phyloP scores from a whole-genome alignment of 2,329 filamentous ascomycete species.

The Nemania sp. region DNA sequence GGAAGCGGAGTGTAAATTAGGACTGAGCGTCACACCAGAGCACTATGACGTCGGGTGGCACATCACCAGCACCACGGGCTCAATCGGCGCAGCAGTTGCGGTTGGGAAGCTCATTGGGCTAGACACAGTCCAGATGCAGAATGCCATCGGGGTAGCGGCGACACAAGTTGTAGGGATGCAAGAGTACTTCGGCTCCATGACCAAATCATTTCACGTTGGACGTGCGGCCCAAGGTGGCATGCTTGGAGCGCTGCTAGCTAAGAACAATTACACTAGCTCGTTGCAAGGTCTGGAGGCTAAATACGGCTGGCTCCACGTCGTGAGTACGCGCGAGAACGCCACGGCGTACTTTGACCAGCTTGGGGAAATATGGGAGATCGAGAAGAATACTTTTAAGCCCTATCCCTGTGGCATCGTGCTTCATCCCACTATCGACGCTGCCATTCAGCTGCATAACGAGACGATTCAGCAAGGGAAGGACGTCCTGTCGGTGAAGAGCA shows the following conservation, averaged over 20 bases:
- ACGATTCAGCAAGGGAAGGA: constrained; percentile 49
- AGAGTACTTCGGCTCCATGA: constrained; percentile 67
- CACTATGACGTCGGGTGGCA: constrained; percentile 70
- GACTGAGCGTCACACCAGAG: constrained; percentile 63
- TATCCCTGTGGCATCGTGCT: constrained; percentile 69
- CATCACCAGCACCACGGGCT: constrained; percentile 64
- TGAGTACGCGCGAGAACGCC: constrained; percentile 56
- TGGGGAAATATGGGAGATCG: constrained; percentile 60
- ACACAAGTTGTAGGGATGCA: constrained; percentile 66
- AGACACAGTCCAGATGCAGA: constrained; percentile 54
- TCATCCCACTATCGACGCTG: constrained; percentile 66
- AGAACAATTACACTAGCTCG: constrained; percentile 62
- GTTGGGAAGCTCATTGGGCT: constrained; percentile 61
- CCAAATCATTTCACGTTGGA: constrained; percentile 66
- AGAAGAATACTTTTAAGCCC: constrained; percentile 67
- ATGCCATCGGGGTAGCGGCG: constrained; percentile 65
- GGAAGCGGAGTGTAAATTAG: constrained; percentile 65
- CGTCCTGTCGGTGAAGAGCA: constrained; percentile 44
- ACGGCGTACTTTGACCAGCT: constrained; percentile 55
- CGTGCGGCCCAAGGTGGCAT: constrained; percentile 65
- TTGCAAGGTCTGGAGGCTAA: constrained; percentile 62
- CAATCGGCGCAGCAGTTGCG: constrained; percentile 64
- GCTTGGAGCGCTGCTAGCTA: constrained; percentile 55
- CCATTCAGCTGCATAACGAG: constrained; percentile 59
- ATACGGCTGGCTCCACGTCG: constrained; percentile 65